Evolutionary conservation across 2,329 filamentous ascomycete species (phyloP).

Genomic region (Alternaria ventricosa): DNA sequence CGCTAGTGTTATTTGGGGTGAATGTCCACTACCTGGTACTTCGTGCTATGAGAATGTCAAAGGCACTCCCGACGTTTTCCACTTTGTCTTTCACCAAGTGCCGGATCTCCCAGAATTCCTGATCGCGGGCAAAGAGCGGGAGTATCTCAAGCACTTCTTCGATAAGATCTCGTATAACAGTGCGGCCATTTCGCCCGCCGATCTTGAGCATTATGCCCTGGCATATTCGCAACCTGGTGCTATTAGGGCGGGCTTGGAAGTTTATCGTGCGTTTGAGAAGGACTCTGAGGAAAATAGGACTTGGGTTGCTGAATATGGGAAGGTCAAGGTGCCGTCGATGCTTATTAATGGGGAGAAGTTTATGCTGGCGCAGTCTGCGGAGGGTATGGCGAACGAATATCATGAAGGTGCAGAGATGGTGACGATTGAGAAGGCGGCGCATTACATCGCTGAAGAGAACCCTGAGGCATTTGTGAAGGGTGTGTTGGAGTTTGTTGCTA

Average conservation of each 20-base stretch:
- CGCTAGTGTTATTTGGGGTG: constrained; percentile 36
- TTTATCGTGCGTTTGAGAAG: constrained; percentile 2
- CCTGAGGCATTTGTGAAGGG: neutral
- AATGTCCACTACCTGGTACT: constrained; percentile 1
- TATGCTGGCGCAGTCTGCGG: neutral
- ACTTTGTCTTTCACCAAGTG: constrained; percentile 2
- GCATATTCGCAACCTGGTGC: neutral
- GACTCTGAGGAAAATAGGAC: constrained; percentile 1
- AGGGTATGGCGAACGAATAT: neutral
- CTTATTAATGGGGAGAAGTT: neutral
- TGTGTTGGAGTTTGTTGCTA: neutral
- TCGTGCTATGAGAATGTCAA: neutral
- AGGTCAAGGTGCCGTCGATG: neutral
- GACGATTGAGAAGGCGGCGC: neutral
- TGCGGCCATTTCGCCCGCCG: constrained; percentile 1
- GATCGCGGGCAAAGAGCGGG: constrained; percentile 14
- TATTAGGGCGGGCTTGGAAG: neutral
- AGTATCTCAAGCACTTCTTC: constrained; percentile 18
- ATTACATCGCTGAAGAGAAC: neutral
- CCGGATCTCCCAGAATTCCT: constrained; percentile 21
- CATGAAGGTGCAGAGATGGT: neutral
- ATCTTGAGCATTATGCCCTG: neutral
- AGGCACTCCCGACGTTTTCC: neutral
- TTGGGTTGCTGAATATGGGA: neutral
- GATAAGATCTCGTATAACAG: constrained; percentile 11